Conservation (phyloP, 108 stramenopile species). For the Cyclotella kingstonii region DNA sequence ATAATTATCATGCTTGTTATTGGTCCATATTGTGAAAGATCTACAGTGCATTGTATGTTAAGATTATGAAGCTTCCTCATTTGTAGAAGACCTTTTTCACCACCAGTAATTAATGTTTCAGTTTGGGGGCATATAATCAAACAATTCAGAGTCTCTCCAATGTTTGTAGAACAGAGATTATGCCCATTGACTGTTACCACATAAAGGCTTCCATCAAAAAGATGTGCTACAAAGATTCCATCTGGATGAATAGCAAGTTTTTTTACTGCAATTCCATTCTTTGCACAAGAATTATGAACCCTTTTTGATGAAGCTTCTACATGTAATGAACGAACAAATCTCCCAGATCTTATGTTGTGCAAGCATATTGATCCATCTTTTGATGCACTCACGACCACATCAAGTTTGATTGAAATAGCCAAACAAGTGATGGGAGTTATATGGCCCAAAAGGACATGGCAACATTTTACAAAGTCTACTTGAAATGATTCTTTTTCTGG, state of each 20-base stretch:
- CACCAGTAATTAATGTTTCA: constrained; percentile 77
- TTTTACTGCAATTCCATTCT: constrained; percentile 37
- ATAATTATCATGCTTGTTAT: constrained; percentile 66
- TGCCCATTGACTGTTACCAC: constrained; percentile 69
- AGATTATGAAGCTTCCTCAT: constrained; percentile 60
- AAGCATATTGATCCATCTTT: constrained; percentile 66
- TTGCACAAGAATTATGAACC: constrained; percentile 36
- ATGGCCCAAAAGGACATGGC: constrained; percentile 74
- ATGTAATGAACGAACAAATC: constrained; percentile 65
- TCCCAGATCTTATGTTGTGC: constrained; percentile 66
- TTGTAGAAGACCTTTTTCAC: constrained; percentile 59
- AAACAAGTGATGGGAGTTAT: constrained; percentile 63
- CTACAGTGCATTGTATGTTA: constrained; percentile 53
- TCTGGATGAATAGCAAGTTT: constrained; percentile 59
- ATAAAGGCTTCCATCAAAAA: constrained; percentile 55
- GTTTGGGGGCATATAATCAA: constrained; percentile 63
- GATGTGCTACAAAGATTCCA: constrained; percentile 65
- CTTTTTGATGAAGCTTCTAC: constrained; percentile 25
- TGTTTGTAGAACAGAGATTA: constrained; percentile 39
- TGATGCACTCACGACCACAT: constrained; percentile 70
- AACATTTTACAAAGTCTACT: constrained; percentile 42
- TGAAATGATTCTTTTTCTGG: constrained; percentile 47
- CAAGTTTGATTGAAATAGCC: constrained; percentile 62
- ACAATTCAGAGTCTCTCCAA: constrained; percentile 67
- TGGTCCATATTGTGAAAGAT: constrained; percentile 70